A percentile compares a stretch with the other conserved stretches of the same genome.
Conservation (phyloP, 2,329 filamentous ascomycete genomes). For the Byssothecium circinans region DNA sequence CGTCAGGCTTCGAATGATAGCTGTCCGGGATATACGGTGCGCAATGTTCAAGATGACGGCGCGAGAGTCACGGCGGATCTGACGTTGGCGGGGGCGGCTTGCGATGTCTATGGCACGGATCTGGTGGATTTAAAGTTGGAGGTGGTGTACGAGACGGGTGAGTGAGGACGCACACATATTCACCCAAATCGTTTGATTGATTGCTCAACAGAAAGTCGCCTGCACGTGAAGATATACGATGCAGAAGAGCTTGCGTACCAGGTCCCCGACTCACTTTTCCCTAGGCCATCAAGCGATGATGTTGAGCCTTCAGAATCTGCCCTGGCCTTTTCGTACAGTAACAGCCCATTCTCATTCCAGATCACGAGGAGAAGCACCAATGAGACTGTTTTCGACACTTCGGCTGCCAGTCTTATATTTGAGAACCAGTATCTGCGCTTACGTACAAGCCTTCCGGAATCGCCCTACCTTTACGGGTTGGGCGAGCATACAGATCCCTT, state of each 20-base stretch:
- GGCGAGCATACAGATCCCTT: slow-evolving; percentile 75
- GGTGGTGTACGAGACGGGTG: slow-evolving; percentile 64
- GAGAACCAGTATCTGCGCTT: slow-evolving; percentile 75
- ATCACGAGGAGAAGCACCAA: slow-evolving; percentile 59
- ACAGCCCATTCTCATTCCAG: slow-evolving; percentile 67
- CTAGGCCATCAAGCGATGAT: slow-evolving; percentile 54
- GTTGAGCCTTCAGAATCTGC: slow-evolving; percentile 43
- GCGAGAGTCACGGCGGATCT: slow-evolving; percentile 68
- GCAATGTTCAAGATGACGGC: slow-evolving; percentile 56
- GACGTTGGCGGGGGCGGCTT: slow-evolving; percentile 65
- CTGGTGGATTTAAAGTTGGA: slow-evolving; percentile 56
- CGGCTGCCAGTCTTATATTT: slow-evolving; percentile 68
- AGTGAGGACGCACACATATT: slow-evolving; percentile 48
- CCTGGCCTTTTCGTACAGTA: slow-evolving; percentile 57
- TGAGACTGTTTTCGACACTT: slow-evolving; percentile 69
- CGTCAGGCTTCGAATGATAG: slow-evolving; percentile 25
- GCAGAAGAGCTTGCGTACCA: slow-evolving; percentile 69
- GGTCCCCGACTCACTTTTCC: slow-evolving; percentile 68
- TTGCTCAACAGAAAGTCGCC: slow-evolving; percentile 55
- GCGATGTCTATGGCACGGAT: slow-evolving; percentile 63
- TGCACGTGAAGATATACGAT: slow-evolving; percentile 75
- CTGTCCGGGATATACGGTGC: slow-evolving; percentile 70
- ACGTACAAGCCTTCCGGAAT: slow-evolving; percentile 67
- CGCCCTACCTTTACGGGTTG: slow-evolving; percentile 73
- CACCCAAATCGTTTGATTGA: slow-evolving; percentile 67